Percentiles rank a stretch among this genome's conserved stretches.
Evolutionary conservation across 2,329 filamentous ascomycete species (phyloP).

Genomic region (Apiospora koreana): DNA sequence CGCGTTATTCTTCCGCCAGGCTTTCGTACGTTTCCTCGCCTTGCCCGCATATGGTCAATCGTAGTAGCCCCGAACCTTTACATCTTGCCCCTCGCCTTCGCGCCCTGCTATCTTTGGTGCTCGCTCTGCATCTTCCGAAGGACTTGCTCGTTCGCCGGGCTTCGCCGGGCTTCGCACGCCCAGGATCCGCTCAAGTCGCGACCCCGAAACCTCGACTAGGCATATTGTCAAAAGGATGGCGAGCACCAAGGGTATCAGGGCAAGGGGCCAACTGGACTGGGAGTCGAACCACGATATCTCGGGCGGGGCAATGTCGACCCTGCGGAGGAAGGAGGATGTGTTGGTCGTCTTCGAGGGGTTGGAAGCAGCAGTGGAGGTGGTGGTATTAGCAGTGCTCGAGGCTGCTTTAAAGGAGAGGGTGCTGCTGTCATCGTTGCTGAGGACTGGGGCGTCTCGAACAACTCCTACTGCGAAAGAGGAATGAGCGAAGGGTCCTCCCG

Average conservation of each 20-base stretch:
- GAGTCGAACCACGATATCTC: conserved; percentile 2
- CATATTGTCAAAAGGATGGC: not conserved
- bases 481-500: not conserved
- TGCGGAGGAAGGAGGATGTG: not conserved
- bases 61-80: too few relatives aligned
- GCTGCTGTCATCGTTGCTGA: too few relatives aligned
- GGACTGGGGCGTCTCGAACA: not conserved
- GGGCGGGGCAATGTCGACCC: not conserved
- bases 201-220: not conserved
- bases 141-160: not conserved
- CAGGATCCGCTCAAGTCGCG: not conserved
- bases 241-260: not conserved
- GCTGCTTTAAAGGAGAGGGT: not conserved
- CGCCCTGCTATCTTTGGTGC: not conserved
- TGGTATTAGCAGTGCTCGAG: not conserved
- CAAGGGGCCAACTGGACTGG: not conserved
- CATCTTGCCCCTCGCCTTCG: not conserved
- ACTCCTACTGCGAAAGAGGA: not conserved
- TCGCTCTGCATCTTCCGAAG: not conserved
- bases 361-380: too few relatives aligned
- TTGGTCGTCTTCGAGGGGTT: not conserved
- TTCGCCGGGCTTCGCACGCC: too few relatives aligned
- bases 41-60: too few relatives aligned
- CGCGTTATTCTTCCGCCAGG: too few relatives aligned
- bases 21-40: too few relatives aligned